Evolutionary conservation across 176 grass and related monocot genomes (phyloP), one percentile per base, ranked within the genome.

Genomic region (Zea luxurians): DNA sequence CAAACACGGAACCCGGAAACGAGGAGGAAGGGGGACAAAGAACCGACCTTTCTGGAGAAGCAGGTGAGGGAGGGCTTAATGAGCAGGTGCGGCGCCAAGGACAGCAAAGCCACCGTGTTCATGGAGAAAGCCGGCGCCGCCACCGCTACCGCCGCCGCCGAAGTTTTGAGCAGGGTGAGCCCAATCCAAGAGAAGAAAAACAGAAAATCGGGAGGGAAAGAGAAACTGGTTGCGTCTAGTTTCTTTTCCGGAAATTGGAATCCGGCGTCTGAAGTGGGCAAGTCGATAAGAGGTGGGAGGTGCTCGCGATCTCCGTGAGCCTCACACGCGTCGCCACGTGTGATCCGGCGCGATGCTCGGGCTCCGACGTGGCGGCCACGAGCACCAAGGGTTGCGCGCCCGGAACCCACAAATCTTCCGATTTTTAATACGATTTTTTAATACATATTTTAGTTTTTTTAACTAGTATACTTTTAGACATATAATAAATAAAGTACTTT

Each of bases 311-410:
- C 87, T 78, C 64, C 82, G 59, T 16, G 59, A 80, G 87, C 89
- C 93, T 93, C 88, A 88, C 90, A 74, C 85, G 73, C 2, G 35
- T 17, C 15, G 88, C 88, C 93, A 97, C 90, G 88, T 91, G 90
- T 62, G 55, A 61, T 41, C 47, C 41, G 16, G 9, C 8, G 61
- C 49, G 0, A 1, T 15, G 69, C 49, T 49, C 62, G 2, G 7
- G 74, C 47, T 52, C 64, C 83, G 70, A 90, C 37, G 75, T 96
- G 93, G 93, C 68, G 47, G 66, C 55, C 77, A 46, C 62, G 7
- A 48, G 5, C 58, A 60, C 91, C 88, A 88, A 58, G 63, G 48
- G 77, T 92, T 83, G 0, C 4, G 34, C 52, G 18, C 1, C 3
- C 4, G 4, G 72, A 63, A 81, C 85, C 21, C 3, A 35, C 8